Evolutionary conservation across 129 eudicot species (phyloP).

Genomic region (Daucus carota): DH1_v3.0 NC_030382.2:38583501-38584000

Average conservation of each 20-base stretch:
- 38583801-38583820: background rate
- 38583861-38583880: background rate
- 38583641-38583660: background rate
- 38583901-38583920: background rate
- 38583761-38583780: background rate
- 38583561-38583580: background rate
- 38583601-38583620: background rate
- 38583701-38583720: background rate
- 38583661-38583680: background rate
- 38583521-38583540: background rate
- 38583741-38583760: background rate
- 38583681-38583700: background rate
- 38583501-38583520: background rate
- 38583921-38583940: background rate
- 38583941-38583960: background rate
- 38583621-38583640: background rate
- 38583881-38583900: background rate
- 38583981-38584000: background rate
- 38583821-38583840: background rate
- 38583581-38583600: background rate
- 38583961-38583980: background rate
- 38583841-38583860: background rate
- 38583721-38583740: background rate
- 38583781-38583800: background rate
- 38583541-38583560: background rate